Percentiles rank a stretch among this genome's conserved stretches.
Conservation (phyloP, 495 filamentous ascomycete species). For the Penicillium taxi region DNA sequence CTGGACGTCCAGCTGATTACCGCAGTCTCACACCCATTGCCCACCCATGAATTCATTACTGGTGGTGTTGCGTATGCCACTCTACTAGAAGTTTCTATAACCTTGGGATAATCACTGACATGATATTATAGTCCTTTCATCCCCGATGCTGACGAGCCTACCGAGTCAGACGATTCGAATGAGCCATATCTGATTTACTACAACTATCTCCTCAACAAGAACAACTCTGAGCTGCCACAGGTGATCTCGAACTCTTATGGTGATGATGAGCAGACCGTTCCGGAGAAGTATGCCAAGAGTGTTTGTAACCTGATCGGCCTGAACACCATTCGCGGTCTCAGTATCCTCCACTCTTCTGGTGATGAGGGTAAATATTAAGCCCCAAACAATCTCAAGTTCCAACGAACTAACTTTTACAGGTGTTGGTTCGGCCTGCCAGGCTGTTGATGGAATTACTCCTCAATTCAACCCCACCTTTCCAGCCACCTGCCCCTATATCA, state of each 20-base stretch:
- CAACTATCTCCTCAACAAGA: constrained; percentile 46
- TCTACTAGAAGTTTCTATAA: not conserved
- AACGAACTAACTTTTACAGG: constrained; percentile 8
- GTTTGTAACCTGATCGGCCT: constrained; percentile 62
- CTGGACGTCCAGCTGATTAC: constrained; percentile 60
- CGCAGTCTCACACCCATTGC: constrained; percentile 47
- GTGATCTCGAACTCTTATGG: constrained; percentile 65
- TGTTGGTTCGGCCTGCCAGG: constrained; percentile 51
- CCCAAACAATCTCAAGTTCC: constrained; percentile 13
- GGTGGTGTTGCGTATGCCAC: constrained; percentile 43
- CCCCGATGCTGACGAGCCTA: constrained; percentile 51
- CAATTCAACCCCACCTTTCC: constrained; percentile 58
- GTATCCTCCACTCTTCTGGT: constrained; percentile 55
- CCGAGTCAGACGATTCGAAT: constrained; percentile 39
- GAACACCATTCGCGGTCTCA: constrained; percentile 61
- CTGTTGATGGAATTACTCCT: constrained; percentile 51
- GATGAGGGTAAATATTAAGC: constrained; percentile 45
- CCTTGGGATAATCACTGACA: constrained; percentile 1
- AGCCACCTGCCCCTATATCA: constrained; percentile 58
- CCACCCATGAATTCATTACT: constrained; percentile 53
- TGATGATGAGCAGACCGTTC: constrained; percentile 63
- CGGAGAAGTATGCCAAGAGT: constrained; percentile 50
- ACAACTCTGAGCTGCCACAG: constrained; percentile 51
- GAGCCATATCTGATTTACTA: constrained; percentile 64
- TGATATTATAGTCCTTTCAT: constrained; percentile 38